Evolutionary conservation across 208 protist genomes (phyloP), one percentile per base, ranked within the genome.

Genomic region (Leptomonas pyrrhocoris): DNA sequence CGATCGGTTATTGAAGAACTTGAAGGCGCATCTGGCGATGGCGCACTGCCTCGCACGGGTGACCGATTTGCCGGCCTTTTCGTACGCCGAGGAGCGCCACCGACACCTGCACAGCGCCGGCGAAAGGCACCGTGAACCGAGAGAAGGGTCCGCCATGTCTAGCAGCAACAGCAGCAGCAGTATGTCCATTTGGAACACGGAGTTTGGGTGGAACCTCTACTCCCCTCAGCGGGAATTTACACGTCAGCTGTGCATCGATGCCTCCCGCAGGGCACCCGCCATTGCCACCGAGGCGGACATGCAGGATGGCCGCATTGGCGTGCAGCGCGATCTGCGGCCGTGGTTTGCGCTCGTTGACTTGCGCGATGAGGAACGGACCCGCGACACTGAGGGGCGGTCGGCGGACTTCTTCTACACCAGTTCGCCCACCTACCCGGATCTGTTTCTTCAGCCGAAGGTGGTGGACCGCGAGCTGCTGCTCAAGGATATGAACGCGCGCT

Each of bases 191-290:
- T 62, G 74, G 50, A 62, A 19, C 16, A 54, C 82, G 3, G 86
- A 95, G 64, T 91, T 91, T 53, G 90, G 90, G n/a, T 95, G 90
- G 90, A 90, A 83, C 64, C 25, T 95, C 25, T 92, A 88, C 72
- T 72, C 83, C 34, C 60, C 78, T 0, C 74, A 68, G 12, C 51
- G 75, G 1, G 90, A 95, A 63, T 68, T 88, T 19, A 56, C 64
- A 19, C 85, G 90, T 0, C 88, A 92, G 74, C 59, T 87, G 36
- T 88, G 80, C 50, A 4, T 86, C 16, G 62, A 73, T 34, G 68
- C 80, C 9, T 51, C 55, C 19, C 73, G 28, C 56, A 31, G 54
- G 19, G 58, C 73, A 19, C 73, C 71, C 23, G 49, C 48, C 8
- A 51, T 68, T 16, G 77, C 74, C 68, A 77, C 61, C 4, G 53